phyloP scores from a whole-genome alignment of 73 alveolate species.

The Diophrys sp. region DNA sequence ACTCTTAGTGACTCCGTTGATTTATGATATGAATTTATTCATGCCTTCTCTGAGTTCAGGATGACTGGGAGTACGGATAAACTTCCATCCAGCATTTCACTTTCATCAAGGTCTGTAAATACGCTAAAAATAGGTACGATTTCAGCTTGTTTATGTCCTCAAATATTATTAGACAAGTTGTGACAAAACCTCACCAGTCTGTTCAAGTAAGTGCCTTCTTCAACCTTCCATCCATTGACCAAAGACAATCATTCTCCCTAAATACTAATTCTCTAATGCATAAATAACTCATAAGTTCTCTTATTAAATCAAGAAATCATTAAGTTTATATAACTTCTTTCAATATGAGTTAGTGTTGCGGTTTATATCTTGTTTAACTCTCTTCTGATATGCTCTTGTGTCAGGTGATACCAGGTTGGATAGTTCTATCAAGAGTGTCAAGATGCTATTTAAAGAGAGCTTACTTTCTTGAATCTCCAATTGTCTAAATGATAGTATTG shows the following conservation, averaged over 20 bases:
- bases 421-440: constrained; percentile 61
- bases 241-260: constrained; percentile 65
- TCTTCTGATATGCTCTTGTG: constrained; percentile 76
- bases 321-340: constrained; percentile 67
- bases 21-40: constrained; percentile 35
- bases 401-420: constrained; percentile 72
- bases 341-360: constrained; percentile 61
- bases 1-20: constrained; percentile 46
- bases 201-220: constrained; percentile 80
- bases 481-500: constrained; percentile 75
- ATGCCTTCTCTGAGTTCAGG: constrained; percentile 57
- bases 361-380: constrained; percentile 70
- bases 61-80: constrained; percentile 68
- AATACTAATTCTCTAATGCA: constrained; percentile 58
- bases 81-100: constrained; percentile 39
- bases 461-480: constrained; percentile 65
- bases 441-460: constrained; percentile 77
- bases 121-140: constrained; percentile 61
- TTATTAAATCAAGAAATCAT: constrained; percentile 70
- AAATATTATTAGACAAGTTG: constrained; percentile 76
- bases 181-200: constrained; percentile 84
- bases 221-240: constrained; percentile 64
- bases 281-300: constrained; percentile 81
- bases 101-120: constrained; percentile 32
- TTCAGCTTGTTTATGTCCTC: constrained; percentile 71